Evolutionary conservation across 202 grass and related monocot species (phyloP).

Genomic region (Brachypodium distachyon): DNA sequence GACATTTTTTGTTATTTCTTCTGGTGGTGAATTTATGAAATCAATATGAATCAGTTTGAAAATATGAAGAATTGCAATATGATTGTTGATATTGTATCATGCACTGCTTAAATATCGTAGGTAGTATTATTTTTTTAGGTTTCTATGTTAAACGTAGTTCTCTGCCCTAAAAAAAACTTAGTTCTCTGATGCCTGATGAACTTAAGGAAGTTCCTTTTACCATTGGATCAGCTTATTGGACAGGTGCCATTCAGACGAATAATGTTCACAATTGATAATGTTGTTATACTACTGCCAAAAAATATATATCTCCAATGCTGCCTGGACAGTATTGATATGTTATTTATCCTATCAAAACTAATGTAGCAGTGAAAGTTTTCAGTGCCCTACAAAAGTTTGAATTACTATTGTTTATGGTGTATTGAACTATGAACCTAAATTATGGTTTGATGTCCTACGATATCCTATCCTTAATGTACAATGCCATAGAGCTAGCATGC

Average conservation of each 20-base stretch:
- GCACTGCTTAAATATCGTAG: background rate
- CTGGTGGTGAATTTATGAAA: background rate
- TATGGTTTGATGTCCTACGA: background rate
- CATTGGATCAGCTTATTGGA: background rate
- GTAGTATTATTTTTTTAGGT: background rate
- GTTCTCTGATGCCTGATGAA: background rate
- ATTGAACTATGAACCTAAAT: conserved; percentile 6
- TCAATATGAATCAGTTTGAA: background rate
- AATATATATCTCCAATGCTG: background rate
- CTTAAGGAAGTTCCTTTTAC: background rate
- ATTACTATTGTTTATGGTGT: background rate
- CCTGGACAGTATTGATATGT: background rate
- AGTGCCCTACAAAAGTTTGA: background rate
- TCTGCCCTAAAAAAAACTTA: no score
- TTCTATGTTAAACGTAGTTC: background rate
- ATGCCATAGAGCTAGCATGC: background rate
- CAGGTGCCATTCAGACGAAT: background rate
- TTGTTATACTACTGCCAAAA: background rate
- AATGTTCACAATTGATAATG: no score
- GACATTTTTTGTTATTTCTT: background rate
- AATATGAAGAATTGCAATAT: background rate
- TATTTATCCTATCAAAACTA: background rate
- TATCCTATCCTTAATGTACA: background rate
- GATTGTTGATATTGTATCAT: background rate
- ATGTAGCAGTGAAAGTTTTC: background rate